Evolutionary conservation across 306 rosid species (phyloP), one percentile per base, ranked within the genome.

Genomic region (Corylus heterophylla): DNA sequence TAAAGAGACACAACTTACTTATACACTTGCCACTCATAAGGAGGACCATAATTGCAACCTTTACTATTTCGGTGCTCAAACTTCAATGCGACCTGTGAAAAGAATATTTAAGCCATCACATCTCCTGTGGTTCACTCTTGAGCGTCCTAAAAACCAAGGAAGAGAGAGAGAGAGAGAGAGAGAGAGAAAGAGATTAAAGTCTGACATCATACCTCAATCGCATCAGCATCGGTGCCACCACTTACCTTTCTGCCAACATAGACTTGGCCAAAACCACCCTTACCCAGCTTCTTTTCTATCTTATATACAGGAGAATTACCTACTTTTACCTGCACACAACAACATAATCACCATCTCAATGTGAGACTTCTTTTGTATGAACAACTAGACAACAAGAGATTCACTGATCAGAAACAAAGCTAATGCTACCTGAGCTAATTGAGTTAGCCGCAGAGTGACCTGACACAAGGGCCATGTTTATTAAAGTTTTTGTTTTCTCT

Each of bases 261-360:
- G 63, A 93, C 98, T 90, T 93, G 98, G 76, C 98, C 98, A 67
- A 93, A 93, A 52, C 98, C 98, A 39, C 98, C 98, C 90, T 93
- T 93, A 45, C 98, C 98, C 86, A 93, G 86, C 85, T 93, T 93
- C 89, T 87, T 91, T 83, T 93, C 98, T 72, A 87, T 88, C 91
- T 91, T 91, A 79, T 91, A 93, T 63, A 85, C 83, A 78, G 98
- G 98, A 79, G 98, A 93, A 82, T 86, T 83, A 50, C 98, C 97
- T 81, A 93, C 98, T 81, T 93, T 97, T 37, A 93, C 98, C 98
- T 93, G 86, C 76, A 76, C 16, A 74, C 61, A 50, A 66, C 54
- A 73, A 69, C 75, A 25, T 71, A 76, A 49, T 62, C 74, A 48
- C 67, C n/a, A 74, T 74, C 25, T 22, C 54, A 76, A 59, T 35